Percentiles rank a stretch among this genome's conserved stretches.
These are phyloP conservation scores for Lentinus tigrinus DNA, from an alignment of 768 basidiomycete species.

Conservation along the genomic window DNA sequence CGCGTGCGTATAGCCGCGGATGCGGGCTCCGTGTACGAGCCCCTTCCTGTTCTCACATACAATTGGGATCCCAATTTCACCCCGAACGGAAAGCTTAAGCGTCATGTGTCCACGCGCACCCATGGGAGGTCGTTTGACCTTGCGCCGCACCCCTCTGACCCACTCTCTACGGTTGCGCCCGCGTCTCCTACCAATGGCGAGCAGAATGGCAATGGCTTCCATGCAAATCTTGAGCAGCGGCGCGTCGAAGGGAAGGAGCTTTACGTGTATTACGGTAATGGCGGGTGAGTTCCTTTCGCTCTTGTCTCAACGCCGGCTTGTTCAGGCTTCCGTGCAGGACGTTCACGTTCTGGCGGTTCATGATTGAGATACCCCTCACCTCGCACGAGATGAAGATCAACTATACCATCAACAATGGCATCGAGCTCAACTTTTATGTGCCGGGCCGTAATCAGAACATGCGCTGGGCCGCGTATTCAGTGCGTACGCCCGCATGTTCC, in stretches of 20 bases:
- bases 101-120: conserved; percentile 10
- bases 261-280: conserved; percentile 28
- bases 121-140: conserved; percentile 49
- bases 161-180: conserved; percentile 44
- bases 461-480: conserved; percentile 88
- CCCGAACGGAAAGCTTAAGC: conserved; percentile 19
- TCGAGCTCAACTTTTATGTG: conserved; percentile 76
- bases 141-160: conserved; percentile 74
- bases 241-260: conserved; percentile 24
- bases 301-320: not conserved
- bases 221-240: conserved; percentile 13
- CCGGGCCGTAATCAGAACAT: conserved; percentile 82
- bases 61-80: conserved; percentile 62
- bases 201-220: not conserved
- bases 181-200: conserved; percentile 5
- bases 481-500: conserved; percentile 35
- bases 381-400: conserved; percentile 69
- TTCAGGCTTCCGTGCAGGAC: conserved; percentile 45
- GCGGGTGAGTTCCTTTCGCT: conserved; percentile 20
- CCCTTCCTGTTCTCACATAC: conserved; percentile 66
- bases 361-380: conserved; percentile 76
- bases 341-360: conserved; percentile 94
- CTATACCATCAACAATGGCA: conserved; percentile 83
- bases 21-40: conserved; percentile 74
- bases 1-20: conserved; percentile 56